These are phyloP conservation scores for Suillus luteus DNA, from an alignment of 768 basidiomycete genomes.

Conservation along the genomic window DNA sequence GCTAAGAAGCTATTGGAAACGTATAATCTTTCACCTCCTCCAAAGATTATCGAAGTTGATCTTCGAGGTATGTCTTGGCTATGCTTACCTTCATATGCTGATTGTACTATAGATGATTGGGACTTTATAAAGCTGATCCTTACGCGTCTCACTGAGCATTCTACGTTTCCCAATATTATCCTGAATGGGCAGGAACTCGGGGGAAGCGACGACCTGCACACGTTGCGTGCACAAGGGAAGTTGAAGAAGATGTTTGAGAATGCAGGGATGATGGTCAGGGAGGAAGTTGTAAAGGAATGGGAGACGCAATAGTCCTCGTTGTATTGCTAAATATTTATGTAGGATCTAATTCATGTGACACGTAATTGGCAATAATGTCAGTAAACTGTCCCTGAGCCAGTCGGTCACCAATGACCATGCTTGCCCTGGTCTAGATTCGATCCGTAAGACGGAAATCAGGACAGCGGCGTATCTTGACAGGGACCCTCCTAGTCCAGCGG, in stretches of 20 bases:
- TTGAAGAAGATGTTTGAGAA: slow-evolving; percentile 48
- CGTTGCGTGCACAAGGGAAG: slow-evolving; percentile 46
- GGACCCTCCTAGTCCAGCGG: no score
- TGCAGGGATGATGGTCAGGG: slow-evolving; percentile 44
- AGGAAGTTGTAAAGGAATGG: slow-evolving; percentile 9
- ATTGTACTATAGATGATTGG: slow-evolving; percentile 51
- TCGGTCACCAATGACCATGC: no score
- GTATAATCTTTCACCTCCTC: slow-evolving; percentile 63
- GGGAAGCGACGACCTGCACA: slow-evolving; percentile 59
- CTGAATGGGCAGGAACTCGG: slow-evolving; percentile 64
- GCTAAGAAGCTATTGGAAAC: slow-evolving; percentile 51
- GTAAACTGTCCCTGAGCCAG: no score
- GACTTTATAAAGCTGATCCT: slow-evolving; percentile 65
- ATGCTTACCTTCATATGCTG: not conserved
- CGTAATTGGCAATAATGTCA: no score
- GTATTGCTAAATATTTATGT: no score
- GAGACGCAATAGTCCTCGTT: not conserved
- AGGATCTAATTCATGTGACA: no score
- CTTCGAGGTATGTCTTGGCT: slow-evolving; percentile 49
- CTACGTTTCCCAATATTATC: slow-evolving; percentile 78
- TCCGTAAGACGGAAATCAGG: no score
- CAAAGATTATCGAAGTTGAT: slow-evolving; percentile 77
- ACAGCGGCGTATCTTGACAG: no score
- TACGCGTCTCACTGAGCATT: slow-evolving; percentile 60
- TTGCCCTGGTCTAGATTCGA: no score